Conservation (phyloP, 1,284 basidiomycete genomes). For the Cystobasidium slooffiae region DNA sequence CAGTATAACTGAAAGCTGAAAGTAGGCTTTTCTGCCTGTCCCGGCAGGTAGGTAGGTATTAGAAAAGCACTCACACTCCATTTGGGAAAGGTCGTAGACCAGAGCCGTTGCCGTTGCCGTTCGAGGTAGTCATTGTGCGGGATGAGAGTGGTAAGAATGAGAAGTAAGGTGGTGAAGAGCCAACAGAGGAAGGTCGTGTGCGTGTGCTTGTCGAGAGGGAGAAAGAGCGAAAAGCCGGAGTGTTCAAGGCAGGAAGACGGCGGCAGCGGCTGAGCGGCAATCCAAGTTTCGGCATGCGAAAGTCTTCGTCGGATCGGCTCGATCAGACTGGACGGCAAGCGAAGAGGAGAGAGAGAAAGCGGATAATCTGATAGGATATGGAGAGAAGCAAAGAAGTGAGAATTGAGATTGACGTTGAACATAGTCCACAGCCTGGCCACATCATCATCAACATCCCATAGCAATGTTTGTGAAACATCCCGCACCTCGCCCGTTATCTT, state of each 20-base stretch:
- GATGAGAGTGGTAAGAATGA: not conserved
- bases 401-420: too few species aligned
- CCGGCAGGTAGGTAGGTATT: not conserved
- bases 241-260: not conserved
- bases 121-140: constrained; percentile 13
- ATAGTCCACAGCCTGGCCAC: too few species aligned
- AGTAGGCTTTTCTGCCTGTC: not conserved
- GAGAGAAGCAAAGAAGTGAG: not conserved
- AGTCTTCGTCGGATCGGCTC: too few species aligned
- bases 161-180: not conserved
- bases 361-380: not conserved
- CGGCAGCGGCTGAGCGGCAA: constrained; percentile 4
- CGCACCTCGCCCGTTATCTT: too few species aligned
- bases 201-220: not conserved
- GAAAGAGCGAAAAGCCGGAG: constrained; percentile 5
- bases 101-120: constrained; percentile 19
- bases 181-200: not conserved
- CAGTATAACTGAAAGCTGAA: not conserved
- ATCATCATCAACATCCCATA: too few species aligned
- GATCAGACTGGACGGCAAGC: constrained; percentile 1
- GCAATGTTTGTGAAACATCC: too few species aligned
- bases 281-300: not conserved
- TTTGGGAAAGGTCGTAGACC: constrained; percentile 34
- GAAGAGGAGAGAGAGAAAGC: not conserved
- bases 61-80: constrained; percentile 30